Percentiles rank a stretch among this genome's conserved stretches.
Evolutionary conservation across 139 green algal species (phyloP).

Genomic region (Asterochloris erici): DNA sequence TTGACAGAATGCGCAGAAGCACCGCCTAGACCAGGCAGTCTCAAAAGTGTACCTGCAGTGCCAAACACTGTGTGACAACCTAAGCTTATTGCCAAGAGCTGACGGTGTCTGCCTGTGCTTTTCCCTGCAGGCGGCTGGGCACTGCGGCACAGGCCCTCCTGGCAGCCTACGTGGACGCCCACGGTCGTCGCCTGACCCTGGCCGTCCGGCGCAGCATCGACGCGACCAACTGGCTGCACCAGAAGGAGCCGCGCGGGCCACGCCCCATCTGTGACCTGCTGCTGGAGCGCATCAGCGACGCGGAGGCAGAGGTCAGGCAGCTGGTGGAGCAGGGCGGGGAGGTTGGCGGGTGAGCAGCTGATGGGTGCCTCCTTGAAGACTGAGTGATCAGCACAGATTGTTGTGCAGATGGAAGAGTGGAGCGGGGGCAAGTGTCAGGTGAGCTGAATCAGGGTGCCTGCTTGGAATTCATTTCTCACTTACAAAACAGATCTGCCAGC

Average conservation of each 20-base stretch:
- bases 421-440: too few species aligned
- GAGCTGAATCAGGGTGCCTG: too few species aligned
- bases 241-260: slow-evolving; percentile 50
- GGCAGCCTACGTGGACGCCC: slow-evolving; percentile 55
- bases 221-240: slow-evolving; percentile 51
- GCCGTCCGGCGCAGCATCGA: slow-evolving; percentile 43
- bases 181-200: slow-evolving; percentile 53
- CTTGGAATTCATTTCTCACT: too few species aligned
- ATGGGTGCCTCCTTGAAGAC: too few species aligned
- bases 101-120: neutral
- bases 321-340: slow-evolving; percentile 34
- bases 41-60: neutral
- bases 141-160: slow-evolving; percentile 46
- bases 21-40: too few species aligned
- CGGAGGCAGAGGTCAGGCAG: slow-evolving; percentile 31
- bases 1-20: too few species aligned
- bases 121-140: slow-evolving; percentile 30
- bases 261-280: slow-evolving; percentile 62
- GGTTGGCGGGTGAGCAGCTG: neutral
- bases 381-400: too few species aligned
- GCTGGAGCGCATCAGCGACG: slow-evolving; percentile 46
- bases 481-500: too few species aligned
- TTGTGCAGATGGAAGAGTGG: too few species aligned
- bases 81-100: neutral
- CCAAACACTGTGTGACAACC: neutral